Conservation (phyloP, 2,329 filamentous ascomycete genomes). For the Pseudogymnoascus sp. region DNA sequence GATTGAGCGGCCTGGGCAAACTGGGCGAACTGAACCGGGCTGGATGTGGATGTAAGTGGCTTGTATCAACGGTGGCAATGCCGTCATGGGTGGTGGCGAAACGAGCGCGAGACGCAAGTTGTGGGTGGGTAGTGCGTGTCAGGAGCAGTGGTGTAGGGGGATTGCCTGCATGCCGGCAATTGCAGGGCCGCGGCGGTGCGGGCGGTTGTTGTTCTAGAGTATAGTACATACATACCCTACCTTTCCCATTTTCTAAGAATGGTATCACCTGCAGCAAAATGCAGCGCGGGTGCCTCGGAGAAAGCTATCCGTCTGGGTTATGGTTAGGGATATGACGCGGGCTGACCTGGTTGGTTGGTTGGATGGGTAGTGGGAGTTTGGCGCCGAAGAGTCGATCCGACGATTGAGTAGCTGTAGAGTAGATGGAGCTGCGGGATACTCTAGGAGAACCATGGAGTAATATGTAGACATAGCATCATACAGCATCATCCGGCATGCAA, state of each 20-base stretch:
- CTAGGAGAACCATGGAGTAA: neutral
- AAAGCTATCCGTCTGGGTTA: neutral
- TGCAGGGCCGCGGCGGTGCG: neutral
- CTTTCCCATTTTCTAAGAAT: neutral
- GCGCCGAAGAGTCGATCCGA: neutral
- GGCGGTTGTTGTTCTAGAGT: too few relatives aligned
- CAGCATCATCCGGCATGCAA: neutral
- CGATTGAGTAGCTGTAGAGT: neutral
- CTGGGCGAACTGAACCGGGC: too few relatives aligned
- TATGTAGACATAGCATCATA: neutral
- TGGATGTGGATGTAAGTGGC: neutral
- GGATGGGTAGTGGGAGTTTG: neutral
- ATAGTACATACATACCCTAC: too few relatives aligned
- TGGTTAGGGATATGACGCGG: neutral
- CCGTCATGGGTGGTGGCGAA: slow-evolving; percentile 1
- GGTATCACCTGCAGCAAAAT: neutral
- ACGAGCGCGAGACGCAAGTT: neutral
- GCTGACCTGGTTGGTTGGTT: too few relatives aligned
- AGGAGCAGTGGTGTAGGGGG: neutral
- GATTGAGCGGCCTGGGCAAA: too few relatives aligned
- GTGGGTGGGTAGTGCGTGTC: too few relatives aligned
- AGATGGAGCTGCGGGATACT: neutral
- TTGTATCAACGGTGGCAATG: slow-evolving; percentile 4
- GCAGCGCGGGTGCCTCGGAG: neutral
- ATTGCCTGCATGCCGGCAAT: neutral